Evolutionary conservation across 306 rosid species (phyloP), one percentile per base, ranked within the genome.

Genomic region (Ziziphus jujuba): DNA sequence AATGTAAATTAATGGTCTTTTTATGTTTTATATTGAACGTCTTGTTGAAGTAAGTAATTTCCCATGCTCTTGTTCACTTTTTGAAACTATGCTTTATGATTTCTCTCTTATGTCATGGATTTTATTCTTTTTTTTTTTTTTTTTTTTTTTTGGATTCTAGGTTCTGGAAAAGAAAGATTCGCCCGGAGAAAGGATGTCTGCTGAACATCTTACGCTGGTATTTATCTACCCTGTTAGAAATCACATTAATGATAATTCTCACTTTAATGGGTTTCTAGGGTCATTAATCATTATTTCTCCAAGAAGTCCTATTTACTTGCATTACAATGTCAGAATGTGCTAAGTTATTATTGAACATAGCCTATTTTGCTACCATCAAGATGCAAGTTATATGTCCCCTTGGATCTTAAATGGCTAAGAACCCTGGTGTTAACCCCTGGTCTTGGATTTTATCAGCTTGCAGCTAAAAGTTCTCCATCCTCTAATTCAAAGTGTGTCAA

Each of bases 151-250:
- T n/a, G n/a, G 23, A 22, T 62, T 76, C 14, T 66, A 93, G 99
- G 82, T 93, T 36, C 65, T 90, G 61, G 90, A 90, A 65, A 79
- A 52, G 68, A 84, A 79, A 75, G 92, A 80, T 65, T 47, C 62
- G 23, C 56, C 68, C 24, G 73, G 74, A 24, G 85, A 77, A 71
- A 77, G 83, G 77, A 76, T 85, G 73, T 83, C 95, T 3, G 70
- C 82, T 1, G 79, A 69, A 67, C 84, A 88, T 70, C 83, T 90
- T 67, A 85, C 97, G 5, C 38, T 33, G 92, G 99, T 93, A 90
- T 62, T 70, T 70, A 73, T 77, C 59, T 50, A 28, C 72, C 71
- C 19, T 0, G 16, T n/a, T 49, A 67, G 66, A 56, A 17, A 7
- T 13, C 34, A 33, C 20, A 33, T 66, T 15, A 54, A 50, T 22